Base-by-base conservation (phyloP, 2,329 filamentous ascomycete species). In the Ceratocystis albifundus region DNA sequence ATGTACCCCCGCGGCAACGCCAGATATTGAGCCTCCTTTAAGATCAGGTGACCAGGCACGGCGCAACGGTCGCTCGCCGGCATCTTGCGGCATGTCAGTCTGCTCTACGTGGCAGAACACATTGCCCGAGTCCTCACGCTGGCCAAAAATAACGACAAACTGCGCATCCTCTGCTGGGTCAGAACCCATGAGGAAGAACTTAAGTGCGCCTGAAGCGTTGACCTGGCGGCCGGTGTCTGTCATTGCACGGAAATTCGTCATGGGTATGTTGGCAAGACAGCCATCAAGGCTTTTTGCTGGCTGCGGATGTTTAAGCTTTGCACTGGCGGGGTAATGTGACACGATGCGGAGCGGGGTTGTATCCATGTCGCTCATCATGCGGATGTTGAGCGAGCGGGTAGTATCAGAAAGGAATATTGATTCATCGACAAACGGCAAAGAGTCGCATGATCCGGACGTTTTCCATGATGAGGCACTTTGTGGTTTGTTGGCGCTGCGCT, bases 131-230 rank as follows among this genome's bases (percentile, higher is more conserved):
- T 50, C 63, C 22, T 65, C 62, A 7, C 62, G 45, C 36, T 65
- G 22, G 36, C 66, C 66, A 36, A 67, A 67, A 8, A 67, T 59
- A 32, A 67, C 66, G 57, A 67, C 62, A 20, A 67, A 67, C 48
- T 67, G 66, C n/a, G 66, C 57, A 20, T 67, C 66, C 3, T 22
- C 17, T 12, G 63, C 48, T 1, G 66, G 66, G 30, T 67, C 66
- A 22, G 66, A 63, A 30, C 63, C 66, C 66, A 67, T 67, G 22
- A 67, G 45, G 25, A 65, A 67, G 66, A 67, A 67, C 59, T 67
- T 67, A 30, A 67, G 63, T 17, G 66, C 66, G 22, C 66, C 66
- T 1, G 62, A 53, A 7, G 66, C 66, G 20, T 61, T 61, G 4
- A 64, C 46, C n/a, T 62, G 41, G 46, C 53, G 41, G 10, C 66